These are phyloP conservation scores for Apiotrichum brassicae DNA, from an alignment of 1,284 basidiomycete genomes.

Conservation along the genomic window DNA sequence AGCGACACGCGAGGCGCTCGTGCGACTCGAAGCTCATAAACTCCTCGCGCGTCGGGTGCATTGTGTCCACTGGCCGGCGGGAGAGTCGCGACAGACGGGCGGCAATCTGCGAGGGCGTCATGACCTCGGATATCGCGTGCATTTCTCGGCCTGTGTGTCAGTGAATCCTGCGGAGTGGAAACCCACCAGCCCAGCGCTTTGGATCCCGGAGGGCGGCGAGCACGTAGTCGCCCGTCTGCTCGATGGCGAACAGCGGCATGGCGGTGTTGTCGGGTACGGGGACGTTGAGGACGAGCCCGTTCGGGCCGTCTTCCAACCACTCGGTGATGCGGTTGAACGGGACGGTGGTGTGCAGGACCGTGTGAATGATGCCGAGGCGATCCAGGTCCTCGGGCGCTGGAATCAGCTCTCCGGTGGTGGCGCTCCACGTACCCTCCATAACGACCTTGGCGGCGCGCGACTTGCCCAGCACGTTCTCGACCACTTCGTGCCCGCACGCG, in stretches of 20 bases:
- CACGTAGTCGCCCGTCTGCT: slow-evolving; percentile 36
- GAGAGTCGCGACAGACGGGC: slow-evolving; percentile 17
- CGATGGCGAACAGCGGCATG: slow-evolving; percentile 27
- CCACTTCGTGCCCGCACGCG: slow-evolving; percentile 18
- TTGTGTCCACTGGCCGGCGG: slow-evolving; percentile 25
- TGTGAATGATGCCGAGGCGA: slow-evolving; percentile 20
- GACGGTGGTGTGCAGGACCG: slow-evolving; percentile 22
- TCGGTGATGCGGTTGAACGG: slow-evolving; percentile 11
- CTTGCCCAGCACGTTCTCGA: slow-evolving; percentile 12
- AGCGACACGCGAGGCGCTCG: slow-evolving; percentile 12
- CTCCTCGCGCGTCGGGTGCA: slow-evolving; percentile 21
- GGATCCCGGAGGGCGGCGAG: slow-evolving; percentile 29
- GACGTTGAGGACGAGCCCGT: slow-evolving; percentile 18
- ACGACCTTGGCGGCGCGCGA: background rate
- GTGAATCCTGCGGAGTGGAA: no score
- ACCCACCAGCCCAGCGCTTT: slow-evolving; percentile 28
- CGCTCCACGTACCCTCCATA: background rate
- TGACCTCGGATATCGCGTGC: slow-evolving; percentile 21
- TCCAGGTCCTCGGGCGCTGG: slow-evolving; percentile 27
- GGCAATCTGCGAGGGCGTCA: slow-evolving; percentile 26
- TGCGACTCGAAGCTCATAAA: slow-evolving; percentile 24
- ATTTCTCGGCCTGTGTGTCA: slow-evolving; percentile 26
- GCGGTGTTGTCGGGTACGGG: slow-evolving; percentile 27
- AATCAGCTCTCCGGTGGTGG: background rate
- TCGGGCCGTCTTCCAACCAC: slow-evolving; percentile 11